Conservation (phyloP, 345 rosid species). For the Citrus sinensis region DVS_A1.0 CM039166.1:2807501-2808000, state of each 20-base stretch:
- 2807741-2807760: constrained; percentile 83
- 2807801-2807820: constrained; percentile 71
- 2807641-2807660: background rate
- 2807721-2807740: constrained; percentile 61
- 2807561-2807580: background rate
- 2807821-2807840: background rate
- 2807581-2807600: background rate
- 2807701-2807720: constrained; percentile 80
- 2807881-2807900: background rate
- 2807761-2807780: constrained; percentile 79
- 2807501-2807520: background rate
- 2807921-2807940: background rate
- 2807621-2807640: background rate
- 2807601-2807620: background rate
- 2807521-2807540: background rate
- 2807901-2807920: background rate
- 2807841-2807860: background rate
- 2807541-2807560: background rate
- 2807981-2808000: background rate
- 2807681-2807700: constrained; percentile 9
- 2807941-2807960: background rate
- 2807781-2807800: constrained; percentile 47
- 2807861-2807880: background rate
- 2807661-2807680: background rate
- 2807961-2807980: background rate